Evolutionary conservation across 805 yeast species (phyloP).

Genomic region (Suhomyces pyralidae): DNA sequence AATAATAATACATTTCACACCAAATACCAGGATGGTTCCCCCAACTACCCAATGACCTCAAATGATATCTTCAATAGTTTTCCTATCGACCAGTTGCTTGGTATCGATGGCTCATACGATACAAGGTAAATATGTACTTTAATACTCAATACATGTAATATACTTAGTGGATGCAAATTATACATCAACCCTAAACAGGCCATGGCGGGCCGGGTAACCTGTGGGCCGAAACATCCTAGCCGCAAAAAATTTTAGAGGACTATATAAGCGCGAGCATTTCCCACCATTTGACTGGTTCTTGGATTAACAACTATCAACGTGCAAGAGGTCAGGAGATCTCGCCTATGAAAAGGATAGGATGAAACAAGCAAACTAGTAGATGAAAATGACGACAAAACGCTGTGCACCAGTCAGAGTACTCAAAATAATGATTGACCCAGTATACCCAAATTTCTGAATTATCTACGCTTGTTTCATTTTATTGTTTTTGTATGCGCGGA

Average conservation of each 20-base stretch:
- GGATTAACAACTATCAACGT: neutral
- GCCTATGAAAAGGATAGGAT: constrained; percentile 3
- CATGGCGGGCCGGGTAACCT: neutral
- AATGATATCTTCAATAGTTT: constrained; percentile 6
- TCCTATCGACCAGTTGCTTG: constrained; percentile 6
- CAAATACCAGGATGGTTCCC: neutral
- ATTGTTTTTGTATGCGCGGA: constrained; percentile 4
- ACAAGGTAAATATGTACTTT: constrained; percentile 1
- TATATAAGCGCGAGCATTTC: neutral
- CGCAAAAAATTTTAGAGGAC: neutral
- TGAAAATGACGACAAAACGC: constrained; percentile 43
- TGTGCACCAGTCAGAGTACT: constrained; percentile 55
- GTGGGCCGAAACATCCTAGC: neutral
- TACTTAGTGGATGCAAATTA: neutral
- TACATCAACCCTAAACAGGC: neutral
- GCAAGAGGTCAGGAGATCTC: constrained; percentile 13
- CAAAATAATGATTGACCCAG: constrained; percentile 40
- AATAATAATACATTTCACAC: neutral
- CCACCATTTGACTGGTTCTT: neutral
- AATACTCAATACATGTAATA: neutral
- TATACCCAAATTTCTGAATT: constrained; percentile 48
- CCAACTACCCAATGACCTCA: constrained; percentile 1
- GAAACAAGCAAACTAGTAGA: constrained; percentile 8
- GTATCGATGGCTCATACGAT: constrained; percentile 1
- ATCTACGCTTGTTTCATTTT: constrained; percentile 7